phyloP scores from a whole-genome alignment of 139 green algal genomes.

The Auxenochlorella protothecoides region DNA sequence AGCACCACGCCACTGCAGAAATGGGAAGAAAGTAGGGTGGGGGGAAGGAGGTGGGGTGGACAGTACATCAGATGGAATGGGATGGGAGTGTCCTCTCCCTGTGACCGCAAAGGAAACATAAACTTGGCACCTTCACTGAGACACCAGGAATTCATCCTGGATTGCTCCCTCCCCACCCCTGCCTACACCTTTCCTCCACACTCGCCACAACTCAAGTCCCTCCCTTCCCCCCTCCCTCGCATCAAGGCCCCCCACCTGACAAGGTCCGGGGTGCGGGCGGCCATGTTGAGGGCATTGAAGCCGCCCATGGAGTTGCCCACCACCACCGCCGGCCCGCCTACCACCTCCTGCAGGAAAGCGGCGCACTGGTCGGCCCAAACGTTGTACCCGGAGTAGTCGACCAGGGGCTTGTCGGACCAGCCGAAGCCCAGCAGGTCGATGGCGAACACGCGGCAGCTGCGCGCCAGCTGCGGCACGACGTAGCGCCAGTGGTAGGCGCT shows the following conservation, averaged over 20 bases:
- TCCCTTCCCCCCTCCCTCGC: too few species aligned
- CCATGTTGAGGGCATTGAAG: conserved; percentile 47
- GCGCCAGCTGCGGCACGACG: conserved; percentile 52
- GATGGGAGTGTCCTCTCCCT: too few species aligned
- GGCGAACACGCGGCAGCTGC: conserved; percentile 48
- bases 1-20: conserved; percentile 44
- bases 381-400: conserved; percentile 48
- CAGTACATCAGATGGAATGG: too few species aligned
- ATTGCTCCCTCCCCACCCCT: too few species aligned
- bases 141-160: too few species aligned
- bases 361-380: conserved; percentile 27
- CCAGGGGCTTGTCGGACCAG: conserved; percentile 53
- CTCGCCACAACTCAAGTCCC: too few species aligned
- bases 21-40: too few species aligned
- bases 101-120: too few species aligned
- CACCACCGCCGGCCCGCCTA: conserved; percentile 11
- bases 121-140: too few species aligned
- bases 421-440: conserved; percentile 77
- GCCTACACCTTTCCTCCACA: too few species aligned
- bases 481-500: conserved; percentile 42
- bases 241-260: conserved; percentile 23
- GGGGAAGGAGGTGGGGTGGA: too few species aligned
- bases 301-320: conserved; percentile 63
- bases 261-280: conserved; percentile 36
- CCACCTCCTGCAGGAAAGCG: conserved; percentile 50